Percentiles rank a stretch among this genome's conserved stretches.
These are phyloP conservation scores for Oryza punctata DNA, from an alignment of 176 grass and related monocot species.

Conservation along the genomic window DNA sequence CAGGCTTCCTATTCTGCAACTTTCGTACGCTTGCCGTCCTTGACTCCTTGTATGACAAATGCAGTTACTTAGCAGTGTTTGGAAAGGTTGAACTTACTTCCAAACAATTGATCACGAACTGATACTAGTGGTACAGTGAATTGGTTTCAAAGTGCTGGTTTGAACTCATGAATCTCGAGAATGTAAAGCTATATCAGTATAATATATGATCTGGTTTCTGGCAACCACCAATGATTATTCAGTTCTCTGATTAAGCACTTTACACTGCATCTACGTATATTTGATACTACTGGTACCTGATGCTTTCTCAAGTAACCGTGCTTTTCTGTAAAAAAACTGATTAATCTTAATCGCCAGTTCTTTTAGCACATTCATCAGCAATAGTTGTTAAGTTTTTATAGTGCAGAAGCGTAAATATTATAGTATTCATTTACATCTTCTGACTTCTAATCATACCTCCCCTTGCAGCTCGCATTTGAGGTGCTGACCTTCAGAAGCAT, in stretches of 20 bases:
- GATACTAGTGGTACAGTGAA: not conserved
- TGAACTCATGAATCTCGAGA: not conserved
- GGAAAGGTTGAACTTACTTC: constrained; percentile 15
- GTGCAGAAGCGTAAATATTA: not conserved
- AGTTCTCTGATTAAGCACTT: not conserved
- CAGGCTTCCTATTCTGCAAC: constrained; percentile 3
- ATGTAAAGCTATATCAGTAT: not conserved
- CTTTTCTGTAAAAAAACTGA: not conserved
- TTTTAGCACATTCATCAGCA: not conserved
- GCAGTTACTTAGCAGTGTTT: not conserved
- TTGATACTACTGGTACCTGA: not conserved
- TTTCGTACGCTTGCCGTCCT: not conserved
- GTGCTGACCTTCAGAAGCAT: constrained; percentile 24
- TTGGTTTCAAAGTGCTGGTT: not conserved
- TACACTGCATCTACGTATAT: not conserved
- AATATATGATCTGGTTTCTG: not conserved
- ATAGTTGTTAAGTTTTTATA: not conserved
- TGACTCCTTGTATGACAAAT: not conserved
- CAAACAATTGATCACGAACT: constrained; percentile 15
- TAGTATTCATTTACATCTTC: not conserved
- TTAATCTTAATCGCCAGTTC: not conserved
- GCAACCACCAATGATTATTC: not conserved
- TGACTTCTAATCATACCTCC: constrained; percentile 28
- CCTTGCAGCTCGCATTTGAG: constrained; percentile 49
- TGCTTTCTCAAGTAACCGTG: constrained; percentile 1